Evolutionary conservation across 305 asterid species (phyloP).

Genomic region (Solanum hybrid): DNA sequence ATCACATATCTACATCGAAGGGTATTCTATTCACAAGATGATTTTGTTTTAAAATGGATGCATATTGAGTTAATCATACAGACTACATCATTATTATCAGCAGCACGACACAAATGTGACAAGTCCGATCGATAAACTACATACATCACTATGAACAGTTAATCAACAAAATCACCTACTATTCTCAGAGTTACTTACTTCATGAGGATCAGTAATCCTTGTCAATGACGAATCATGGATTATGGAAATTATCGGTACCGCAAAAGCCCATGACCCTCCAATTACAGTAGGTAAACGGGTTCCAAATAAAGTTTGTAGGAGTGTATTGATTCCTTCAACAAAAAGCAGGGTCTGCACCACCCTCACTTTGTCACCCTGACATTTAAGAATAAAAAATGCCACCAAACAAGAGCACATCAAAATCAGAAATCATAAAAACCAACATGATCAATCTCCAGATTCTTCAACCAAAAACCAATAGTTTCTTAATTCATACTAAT

Average conservation of each 20-base stretch:
- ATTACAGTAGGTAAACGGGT: constrained; percentile 85
- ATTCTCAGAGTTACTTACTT: constrained; percentile 27
- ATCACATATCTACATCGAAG: background rate
- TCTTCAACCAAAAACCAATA: background rate
- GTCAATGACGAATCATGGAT: constrained; percentile 72
- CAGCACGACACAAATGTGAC: background rate
- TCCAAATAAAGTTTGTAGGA: constrained; percentile 80
- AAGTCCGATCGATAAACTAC: background rate
- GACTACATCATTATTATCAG: background rate
- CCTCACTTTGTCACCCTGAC: constrained; percentile 81
- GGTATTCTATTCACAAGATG: background rate
- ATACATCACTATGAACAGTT: background rate
- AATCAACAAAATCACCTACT: background rate
- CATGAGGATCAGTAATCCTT: constrained; percentile 59
- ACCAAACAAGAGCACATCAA: background rate
- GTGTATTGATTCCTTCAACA: constrained; percentile 80
- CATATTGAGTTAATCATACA: background rate
- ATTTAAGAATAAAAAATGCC: background rate
- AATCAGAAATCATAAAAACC: background rate
- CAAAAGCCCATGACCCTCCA: constrained; percentile 98
- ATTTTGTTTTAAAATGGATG: background rate
- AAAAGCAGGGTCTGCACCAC: constrained; percentile 88
- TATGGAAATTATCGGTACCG: constrained; percentile 79
- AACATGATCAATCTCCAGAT: background rate
- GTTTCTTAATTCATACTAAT: background rate